Evolutionary conservation across 2,329 filamentous ascomycete genomes (phyloP), one percentile per base, ranked within the genome.

Genomic region (Epichloe scottii): DNA sequence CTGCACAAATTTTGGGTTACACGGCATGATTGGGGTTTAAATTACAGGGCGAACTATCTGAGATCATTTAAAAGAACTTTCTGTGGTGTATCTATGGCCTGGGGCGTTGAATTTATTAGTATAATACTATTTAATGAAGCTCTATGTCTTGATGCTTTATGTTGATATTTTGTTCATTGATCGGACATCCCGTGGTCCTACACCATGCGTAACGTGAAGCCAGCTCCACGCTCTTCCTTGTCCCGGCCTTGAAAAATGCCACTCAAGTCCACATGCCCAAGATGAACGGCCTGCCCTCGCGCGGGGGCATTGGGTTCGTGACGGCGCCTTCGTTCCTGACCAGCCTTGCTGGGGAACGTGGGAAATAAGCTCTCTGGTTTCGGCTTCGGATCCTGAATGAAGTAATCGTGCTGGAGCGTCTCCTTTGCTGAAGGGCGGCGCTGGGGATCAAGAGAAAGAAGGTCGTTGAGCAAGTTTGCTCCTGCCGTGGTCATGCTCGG

Each of bases 331-430:
- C 83, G 85, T 73, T 98, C 93, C 72, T 93, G 86, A 1, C 89
- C 89, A 0, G 93, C 93, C 67, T 95, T 96, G 60, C 87, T 93
- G 0, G 93, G 93, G 65, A 97, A 98, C 0, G 93, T 97, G 2
- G 93, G 93, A 63, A 98, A 97, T 83, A 98, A 85, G 60, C 85
- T 85, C 63, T 88, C 85, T 7, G 85, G 82, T 70, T 97, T 97
- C 1, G 90, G 88, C 54, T 86, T 86, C 1, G 93, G 93, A 58
- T 94, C 85, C 69, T 97, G 90, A 17, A 67, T 74, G 67, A 98
- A 98, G 66, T 95, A 98, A 37, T 81, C 74, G 66, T 96, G 88
- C 46, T 76, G 71, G 37, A 97, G 75, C 64, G 94, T 82, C 53
- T 89, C 79, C 47, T 72, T 72, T 1, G 91, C 89, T 2, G 78